Evolutionary conservation across 805 yeast species (phyloP).

Genomic region (Kregervanrija pseudodelftensis): DNA sequence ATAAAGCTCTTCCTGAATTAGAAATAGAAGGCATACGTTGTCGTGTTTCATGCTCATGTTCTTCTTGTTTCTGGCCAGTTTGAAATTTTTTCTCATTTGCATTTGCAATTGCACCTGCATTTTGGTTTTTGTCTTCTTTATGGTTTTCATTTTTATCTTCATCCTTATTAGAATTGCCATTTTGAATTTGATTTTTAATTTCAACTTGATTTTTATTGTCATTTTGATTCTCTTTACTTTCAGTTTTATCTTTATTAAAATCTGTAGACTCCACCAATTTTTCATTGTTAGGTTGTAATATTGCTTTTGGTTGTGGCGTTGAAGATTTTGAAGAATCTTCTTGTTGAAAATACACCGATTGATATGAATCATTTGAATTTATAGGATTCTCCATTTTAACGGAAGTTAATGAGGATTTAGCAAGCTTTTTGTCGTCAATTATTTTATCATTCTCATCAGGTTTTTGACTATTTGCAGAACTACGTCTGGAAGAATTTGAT

Average conservation of each 20-base stretch:
- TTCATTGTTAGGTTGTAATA: neutral
- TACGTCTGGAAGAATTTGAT: constrained; percentile 19
- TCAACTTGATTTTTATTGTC: neutral
- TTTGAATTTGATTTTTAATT: neutral
- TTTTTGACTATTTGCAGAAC: neutral
- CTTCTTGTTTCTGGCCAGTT: neutral
- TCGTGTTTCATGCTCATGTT: neutral
- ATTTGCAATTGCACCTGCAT: neutral
- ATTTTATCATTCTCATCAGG: no score
- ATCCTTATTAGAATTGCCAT: neutral
- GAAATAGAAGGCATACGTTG: no score
- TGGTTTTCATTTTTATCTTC: neutral
- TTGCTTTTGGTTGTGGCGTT: neutral
- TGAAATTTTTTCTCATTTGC: neutral
- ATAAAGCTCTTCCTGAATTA: neutral
- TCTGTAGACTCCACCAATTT: neutral
- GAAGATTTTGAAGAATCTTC: no score
- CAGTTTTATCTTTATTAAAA: neutral
- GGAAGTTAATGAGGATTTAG: no score
- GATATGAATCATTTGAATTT: no score
- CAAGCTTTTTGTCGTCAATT: no score
- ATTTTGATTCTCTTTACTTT: neutral
- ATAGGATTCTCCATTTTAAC: no score
- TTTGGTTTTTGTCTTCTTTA: neutral
- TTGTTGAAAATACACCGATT: no score